Evolutionary conservation across 2,329 filamentous ascomycete genomes (phyloP), one percentile per base, ranked within the genome.

Genomic region (Colletotrichum sp.): DNA sequence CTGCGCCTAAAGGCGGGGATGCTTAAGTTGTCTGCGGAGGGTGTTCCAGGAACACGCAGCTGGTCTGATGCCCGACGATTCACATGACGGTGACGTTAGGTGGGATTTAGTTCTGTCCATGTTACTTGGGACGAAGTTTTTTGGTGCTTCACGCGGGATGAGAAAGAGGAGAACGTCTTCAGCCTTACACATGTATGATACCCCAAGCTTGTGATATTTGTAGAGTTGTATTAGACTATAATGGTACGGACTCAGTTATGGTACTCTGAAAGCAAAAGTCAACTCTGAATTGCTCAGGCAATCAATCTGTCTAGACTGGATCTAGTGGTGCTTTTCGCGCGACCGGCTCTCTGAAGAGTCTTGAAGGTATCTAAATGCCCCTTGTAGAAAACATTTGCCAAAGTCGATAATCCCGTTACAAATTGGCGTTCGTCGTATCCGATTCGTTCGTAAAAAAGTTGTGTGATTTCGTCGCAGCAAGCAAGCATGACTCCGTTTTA

Each of bases 311-410:
- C 24, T 76, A 66, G 71, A 63, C 34, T 71, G 75, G 60, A 75
- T 75, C 71, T 76, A 71, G 66, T 49, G 66, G 60, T 49, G 32
- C 59, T 67, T 75, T 62, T 36, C 59, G 59, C 32, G 62, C 65
- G 72, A 32, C 72, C 76, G 60, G 73, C 76, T 77, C 76, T 75
- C 72, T 77, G 76, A 49, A 75, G 76, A 77, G 73, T 69, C 76
- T 76, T 69, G 12, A 69, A 75, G 39, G 66, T 76, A 57, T 76
- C 72, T 75, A 70, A 65, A 24, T 69, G 70, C 60, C 28, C 59
- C 59, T 36, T 66, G 28, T 62, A 65, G 66, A 76, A 76, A 74
- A 60, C 57, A 69, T 73, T 55, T 57, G 64, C 70, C 70, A 60
- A 69, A 39, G 69, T 36, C 18, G 69, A 55, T 55, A 32, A n/a